These are phyloP conservation scores for Begonia fuchsioides DNA, from an alignment of 306 rosid genomes.

Conservation along the genomic window DNA sequence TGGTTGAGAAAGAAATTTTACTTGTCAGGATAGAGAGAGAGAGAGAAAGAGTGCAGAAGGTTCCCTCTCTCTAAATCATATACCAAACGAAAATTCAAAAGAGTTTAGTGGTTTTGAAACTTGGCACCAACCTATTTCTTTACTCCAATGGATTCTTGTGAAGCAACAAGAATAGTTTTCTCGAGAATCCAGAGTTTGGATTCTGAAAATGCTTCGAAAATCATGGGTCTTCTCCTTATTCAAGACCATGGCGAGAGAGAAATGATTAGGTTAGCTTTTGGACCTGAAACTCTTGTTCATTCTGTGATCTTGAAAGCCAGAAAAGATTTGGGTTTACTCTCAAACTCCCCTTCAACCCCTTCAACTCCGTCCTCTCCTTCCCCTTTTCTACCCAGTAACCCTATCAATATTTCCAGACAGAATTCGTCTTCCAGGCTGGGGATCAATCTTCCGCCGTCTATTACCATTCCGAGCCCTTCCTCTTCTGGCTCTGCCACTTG, in stretches of 20 bases:
- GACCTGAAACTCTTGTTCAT: conserved; percentile 73
- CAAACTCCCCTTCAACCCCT: conserved; percentile 49
- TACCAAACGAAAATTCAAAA: conserved; percentile 16
- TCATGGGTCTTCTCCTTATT: conserved; percentile 78
- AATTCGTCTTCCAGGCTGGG: conserved; percentile 37
- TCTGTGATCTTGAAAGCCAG: conserved; percentile 63
- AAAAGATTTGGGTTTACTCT: conserved; percentile 48
- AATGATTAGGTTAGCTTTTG: conserved; percentile 82
- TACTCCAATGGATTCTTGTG: conserved; percentile 65
- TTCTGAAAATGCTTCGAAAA: conserved; percentile 93
- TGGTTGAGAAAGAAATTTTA: conserved; percentile 45
- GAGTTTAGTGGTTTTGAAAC: conserved; percentile 24
- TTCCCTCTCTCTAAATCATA: background rate
- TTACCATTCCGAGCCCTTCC: conserved; percentile 40
- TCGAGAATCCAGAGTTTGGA: conserved; percentile 77
- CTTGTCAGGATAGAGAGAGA: background rate
- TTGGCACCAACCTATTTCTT: conserved; percentile 14
- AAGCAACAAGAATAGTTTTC: conserved; percentile 85
- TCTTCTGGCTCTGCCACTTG: conserved; percentile 31
- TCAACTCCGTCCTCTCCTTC: conserved; percentile 65
- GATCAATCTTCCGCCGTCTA: conserved; percentile 33
- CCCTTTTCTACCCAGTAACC: conserved; percentile 22
- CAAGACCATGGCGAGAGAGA: conserved; percentile 90
- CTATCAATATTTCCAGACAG: conserved; percentile 30
- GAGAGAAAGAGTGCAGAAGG: background rate